Evolutionary conservation across 2,329 filamentous ascomycete species (phyloP).

Genomic region (Cladosporium halotolerans): DNA sequence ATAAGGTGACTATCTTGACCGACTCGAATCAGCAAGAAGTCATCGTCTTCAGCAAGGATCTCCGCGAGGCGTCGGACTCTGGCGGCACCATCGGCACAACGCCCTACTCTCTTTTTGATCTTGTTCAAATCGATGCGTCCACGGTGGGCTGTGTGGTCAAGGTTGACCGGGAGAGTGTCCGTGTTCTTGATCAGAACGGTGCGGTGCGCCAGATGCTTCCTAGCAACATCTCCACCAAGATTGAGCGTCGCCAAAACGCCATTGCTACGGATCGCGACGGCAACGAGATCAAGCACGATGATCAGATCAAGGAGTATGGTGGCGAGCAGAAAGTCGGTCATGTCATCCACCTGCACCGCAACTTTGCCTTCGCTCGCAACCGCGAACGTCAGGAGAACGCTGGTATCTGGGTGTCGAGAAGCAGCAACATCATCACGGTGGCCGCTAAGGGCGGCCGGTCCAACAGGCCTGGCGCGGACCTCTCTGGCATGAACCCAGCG

Average conservation of each 20-base stretch:
- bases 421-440: slow-evolving; percentile 78
- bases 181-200: slow-evolving; percentile 85
- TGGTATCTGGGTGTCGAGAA: slow-evolving; percentile 80
- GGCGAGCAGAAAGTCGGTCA: slow-evolving; percentile 81
- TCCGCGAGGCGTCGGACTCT: slow-evolving; percentile 87
- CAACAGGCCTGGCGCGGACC: slow-evolving; percentile 65
- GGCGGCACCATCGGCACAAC: slow-evolving; percentile 79
- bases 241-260: slow-evolving; percentile 68
- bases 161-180: slow-evolving; percentile 86
- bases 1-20: slow-evolving; percentile 85
- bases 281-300: slow-evolving; percentile 84
- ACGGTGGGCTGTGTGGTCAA: slow-evolving; percentile 93
- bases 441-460: slow-evolving; percentile 89
- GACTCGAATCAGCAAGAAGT: slow-evolving; percentile 92
- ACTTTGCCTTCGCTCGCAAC: slow-evolving; percentile 86
- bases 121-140: slow-evolving; percentile 86
- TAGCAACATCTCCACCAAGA: slow-evolving; percentile 84
- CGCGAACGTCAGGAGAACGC: slow-evolving; percentile 79
- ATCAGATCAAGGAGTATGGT: slow-evolving; percentile 83
- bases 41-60: slow-evolving; percentile 94
- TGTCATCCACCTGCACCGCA: slow-evolving; percentile 88
- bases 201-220: slow-evolving; percentile 76
- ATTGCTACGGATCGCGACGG: slow-evolving; percentile 91
- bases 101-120: slow-evolving; percentile 84
- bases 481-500: slow-evolving; percentile 88